These are phyloP conservation scores for Byssoonygena ceratinophila DNA, from an alignment of 2,329 filamentous ascomycete species.

Conservation along the genomic window DNA sequence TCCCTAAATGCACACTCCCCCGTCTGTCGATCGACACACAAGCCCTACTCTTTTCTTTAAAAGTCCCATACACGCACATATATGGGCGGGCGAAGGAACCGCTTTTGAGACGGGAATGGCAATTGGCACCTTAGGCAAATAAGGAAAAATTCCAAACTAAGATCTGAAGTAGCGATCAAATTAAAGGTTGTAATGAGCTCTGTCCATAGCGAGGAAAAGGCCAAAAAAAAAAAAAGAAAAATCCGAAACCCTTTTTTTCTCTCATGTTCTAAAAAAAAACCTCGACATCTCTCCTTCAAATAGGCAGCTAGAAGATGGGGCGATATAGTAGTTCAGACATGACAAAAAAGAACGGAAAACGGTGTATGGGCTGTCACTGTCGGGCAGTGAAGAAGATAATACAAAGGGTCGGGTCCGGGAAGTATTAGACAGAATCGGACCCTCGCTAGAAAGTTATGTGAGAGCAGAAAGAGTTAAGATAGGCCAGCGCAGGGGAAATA, in stretches of 20 bases:
- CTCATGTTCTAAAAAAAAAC: not conserved
- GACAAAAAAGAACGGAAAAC: not conserved
- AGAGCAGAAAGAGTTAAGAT: not conserved
- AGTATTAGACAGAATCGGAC: not conserved
- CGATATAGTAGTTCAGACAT: not conserved
- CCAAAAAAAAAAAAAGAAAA: not conserved
- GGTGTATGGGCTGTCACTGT: not conserved
- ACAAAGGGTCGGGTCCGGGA: not conserved
- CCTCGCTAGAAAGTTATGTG: not conserved
- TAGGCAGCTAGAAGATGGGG: not conserved
- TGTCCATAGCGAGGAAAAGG: not conserved
- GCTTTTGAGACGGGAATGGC: not conserved
- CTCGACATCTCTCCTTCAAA: not conserved
- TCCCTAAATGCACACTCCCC: too few species aligned
- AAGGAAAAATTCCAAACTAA: not conserved
- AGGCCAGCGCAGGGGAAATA: not conserved
- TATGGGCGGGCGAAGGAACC: not conserved
- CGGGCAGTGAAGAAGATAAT: constrained; percentile 6
- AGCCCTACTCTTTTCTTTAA: not conserved
- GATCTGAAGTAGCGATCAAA: not conserved
- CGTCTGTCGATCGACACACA: not conserved
- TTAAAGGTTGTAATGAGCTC: not conserved
- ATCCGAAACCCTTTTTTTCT: not conserved
- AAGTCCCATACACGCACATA: too few species aligned
- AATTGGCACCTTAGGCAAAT: not conserved